phyloP scores from a whole-genome alignment of 495 filamentous ascomycete species.

The Elaphomyces granulatus region DNA sequence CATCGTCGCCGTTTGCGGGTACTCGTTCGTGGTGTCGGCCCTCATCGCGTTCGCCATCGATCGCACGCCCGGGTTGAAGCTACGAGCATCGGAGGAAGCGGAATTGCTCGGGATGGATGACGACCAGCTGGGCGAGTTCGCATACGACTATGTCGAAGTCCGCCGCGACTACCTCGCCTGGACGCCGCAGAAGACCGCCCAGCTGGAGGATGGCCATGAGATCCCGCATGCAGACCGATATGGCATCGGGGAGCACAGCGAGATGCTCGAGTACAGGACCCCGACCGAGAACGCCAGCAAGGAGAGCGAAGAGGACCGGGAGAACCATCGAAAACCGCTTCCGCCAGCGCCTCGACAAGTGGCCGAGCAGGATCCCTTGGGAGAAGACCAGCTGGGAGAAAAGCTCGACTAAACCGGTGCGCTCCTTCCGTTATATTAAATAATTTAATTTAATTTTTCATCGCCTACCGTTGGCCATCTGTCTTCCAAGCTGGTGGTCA shows the following conservation, averaged over 20 bases:
- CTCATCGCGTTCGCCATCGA: slow-evolving; percentile 77
- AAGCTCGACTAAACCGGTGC: too few species aligned
- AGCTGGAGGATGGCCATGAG: slow-evolving; percentile 44
- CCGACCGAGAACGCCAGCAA: slow-evolving; percentile 29
- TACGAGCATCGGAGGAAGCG: slow-evolving; percentile 89
- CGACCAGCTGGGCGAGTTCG: slow-evolving; percentile 96
- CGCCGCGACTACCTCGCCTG: slow-evolving; percentile 93
- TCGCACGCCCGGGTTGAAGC: slow-evolving; percentile 73
- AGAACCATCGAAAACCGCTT: too few species aligned
- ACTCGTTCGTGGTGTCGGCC: slow-evolving; percentile 72
- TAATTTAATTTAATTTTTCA: too few species aligned
- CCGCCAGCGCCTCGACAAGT: slow-evolving; percentile 22
- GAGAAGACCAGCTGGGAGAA: too few species aligned
- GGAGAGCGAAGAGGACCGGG: slow-evolving; percentile 25
- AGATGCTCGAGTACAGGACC: slow-evolving; percentile 49
- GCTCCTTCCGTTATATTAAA: too few species aligned
- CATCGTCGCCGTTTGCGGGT: slow-evolving; percentile 57
- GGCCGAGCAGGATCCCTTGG: slow-evolving; percentile 18
- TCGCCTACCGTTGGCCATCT: too few species aligned
- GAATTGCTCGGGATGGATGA: slow-evolving; percentile 98
- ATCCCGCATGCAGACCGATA: slow-evolving; percentile 58
- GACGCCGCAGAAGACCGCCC: slow-evolving; percentile 70
- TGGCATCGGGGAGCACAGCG: slow-evolving; percentile 65
- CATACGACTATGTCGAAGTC: slow-evolving; percentile 98
- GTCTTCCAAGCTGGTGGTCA: too few species aligned